Evolutionary conservation across 2,329 filamentous ascomycete species (phyloP).

Genomic region (Neonectria hederae): DNA sequence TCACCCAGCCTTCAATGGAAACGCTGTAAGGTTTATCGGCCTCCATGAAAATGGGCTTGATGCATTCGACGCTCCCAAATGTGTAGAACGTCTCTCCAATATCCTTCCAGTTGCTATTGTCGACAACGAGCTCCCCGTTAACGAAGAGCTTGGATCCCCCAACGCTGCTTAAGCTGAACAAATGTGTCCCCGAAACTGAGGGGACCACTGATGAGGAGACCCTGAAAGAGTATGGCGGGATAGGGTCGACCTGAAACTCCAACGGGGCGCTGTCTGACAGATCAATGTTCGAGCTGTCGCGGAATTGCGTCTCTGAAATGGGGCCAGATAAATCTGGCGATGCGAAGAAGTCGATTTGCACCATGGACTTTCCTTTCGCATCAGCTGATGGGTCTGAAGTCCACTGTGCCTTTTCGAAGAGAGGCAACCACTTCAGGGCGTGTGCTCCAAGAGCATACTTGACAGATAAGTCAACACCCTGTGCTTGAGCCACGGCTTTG

Average conservation of each 20-base stretch:
- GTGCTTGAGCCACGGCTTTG: not conserved
- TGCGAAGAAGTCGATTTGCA: constrained; percentile 12
- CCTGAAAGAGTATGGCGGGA: constrained; percentile 12
- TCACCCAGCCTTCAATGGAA: constrained; percentile 9
- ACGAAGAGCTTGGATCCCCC: constrained; percentile 6
- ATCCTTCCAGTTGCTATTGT: constrained; percentile 12
- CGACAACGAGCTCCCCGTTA: constrained; percentile 16
- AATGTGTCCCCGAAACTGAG: not conserved
- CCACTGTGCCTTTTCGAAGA: constrained; percentile 7
- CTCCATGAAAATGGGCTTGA: not conserved
- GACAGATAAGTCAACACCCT: not conserved
- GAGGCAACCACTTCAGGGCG: constrained; percentile 16
- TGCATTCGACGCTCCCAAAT: constrained; percentile 20
- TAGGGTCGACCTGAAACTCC: constrained; percentile 3
- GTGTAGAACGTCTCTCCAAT: constrained; percentile 17
- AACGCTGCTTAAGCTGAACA: constrained; percentile 16
- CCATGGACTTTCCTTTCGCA: not conserved
- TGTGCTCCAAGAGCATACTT: constrained; percentile 9
- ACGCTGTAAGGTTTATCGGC: not conserved
- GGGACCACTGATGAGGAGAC: constrained; percentile 3
- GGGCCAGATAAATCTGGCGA: constrained; percentile 6
- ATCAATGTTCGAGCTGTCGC: constrained; percentile 10
- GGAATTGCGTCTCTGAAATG: constrained; percentile 12
- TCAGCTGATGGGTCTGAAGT: not conserved
- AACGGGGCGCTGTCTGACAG: constrained; percentile 13